Percentiles rank a stretch among this genome's conserved stretches.
phyloP scores from a whole-genome alignment of 73 alveolate species.

The Tetrahymena borealis region DNA sequence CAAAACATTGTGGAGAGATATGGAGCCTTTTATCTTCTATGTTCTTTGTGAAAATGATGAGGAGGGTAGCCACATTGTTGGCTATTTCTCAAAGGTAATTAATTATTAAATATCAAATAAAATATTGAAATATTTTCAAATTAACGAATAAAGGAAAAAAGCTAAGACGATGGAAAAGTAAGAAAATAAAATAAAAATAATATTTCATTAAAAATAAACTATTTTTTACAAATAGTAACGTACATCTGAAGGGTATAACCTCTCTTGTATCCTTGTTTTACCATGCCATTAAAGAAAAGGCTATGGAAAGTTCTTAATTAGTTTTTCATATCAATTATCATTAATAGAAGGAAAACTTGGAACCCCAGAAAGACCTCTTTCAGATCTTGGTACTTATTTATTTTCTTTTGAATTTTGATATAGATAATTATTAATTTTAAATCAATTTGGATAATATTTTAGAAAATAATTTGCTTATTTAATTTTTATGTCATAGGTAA shows the following conservation, averaged over 20 bases:
- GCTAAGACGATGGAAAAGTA: background rate
- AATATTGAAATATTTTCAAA: background rate
- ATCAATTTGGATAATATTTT: no score
- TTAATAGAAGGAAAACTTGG: constrained; percentile 68
- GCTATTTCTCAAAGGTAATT: constrained; percentile 62
- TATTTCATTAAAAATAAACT: background rate
- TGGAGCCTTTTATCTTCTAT: constrained; percentile 79
- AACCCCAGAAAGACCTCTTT: constrained; percentile 91
- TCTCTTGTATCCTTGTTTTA: constrained; percentile 26
- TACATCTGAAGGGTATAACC: constrained; percentile 28
- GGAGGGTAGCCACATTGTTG: constrained; percentile 71
- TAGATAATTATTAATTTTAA: no score
- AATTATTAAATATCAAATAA: background rate
- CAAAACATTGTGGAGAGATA: constrained; percentile 80
- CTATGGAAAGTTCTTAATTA: constrained; percentile 82
- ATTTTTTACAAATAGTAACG: background rate
- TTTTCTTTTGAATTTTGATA: no score
- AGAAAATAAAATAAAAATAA: background rate
- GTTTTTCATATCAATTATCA: constrained; percentile 68
- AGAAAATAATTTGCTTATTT: no score
- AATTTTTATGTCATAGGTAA: background rate
- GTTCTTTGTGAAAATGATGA: constrained; percentile 75
- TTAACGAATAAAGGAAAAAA: background rate
- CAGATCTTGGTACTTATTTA: constrained; percentile 64
- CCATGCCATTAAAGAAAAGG: constrained; percentile 92